Base-by-base conservation (phyloP, 2,329 filamentous ascomycete species). In the Chalaropsis thielavioides region DNA sequence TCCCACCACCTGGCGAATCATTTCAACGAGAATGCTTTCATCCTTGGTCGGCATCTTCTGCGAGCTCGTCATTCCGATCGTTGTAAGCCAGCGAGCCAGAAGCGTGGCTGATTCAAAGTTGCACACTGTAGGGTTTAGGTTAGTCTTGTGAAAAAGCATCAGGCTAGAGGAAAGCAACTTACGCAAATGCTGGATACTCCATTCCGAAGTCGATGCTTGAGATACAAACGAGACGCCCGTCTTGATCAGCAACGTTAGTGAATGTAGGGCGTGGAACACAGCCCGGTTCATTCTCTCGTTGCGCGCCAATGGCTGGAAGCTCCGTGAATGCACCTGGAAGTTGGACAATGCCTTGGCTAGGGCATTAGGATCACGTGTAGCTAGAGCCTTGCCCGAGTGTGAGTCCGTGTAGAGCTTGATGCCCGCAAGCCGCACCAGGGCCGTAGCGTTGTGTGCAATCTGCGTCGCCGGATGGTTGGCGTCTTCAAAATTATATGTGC, bases 321-420 rank as follows among this genome's bases (percentile, higher is more conserved):
- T 61, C 11, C 46, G 58, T 1, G 65, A 59, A 2, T 63, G 62
- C 2, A 38, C 46, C 17, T 67, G 65, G 31, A 46, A 67, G 27
- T 64, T 67, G 2, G 65, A 67, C 68, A 89, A 80, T 1, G 83
- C 80, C 44, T 79, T 78, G 1, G 85, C 85, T 67, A 89, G 85
- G 35, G 82, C 72, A 59, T 78, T 74, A 1, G 83, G 81, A 69
- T 89, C 85, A 40, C 86, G 78, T 7, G 83, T 86, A 70, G 87
- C 85, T 40, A 89, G 77, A 35, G 81, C 80, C 62, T 84, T 78
- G 67, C 82, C 81, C 0, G 85, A 81, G 40, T 80, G 82, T 7
- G 87, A 77, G 68, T 89, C 85, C 1, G 83, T 83, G 69, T 88
- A 84, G 2, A 88, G 76, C 10, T 86, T 78, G 62, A 89, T 86